Conservation (phyloP, 768 basidiomycete species). For the Jaapia argillacea region DNA sequence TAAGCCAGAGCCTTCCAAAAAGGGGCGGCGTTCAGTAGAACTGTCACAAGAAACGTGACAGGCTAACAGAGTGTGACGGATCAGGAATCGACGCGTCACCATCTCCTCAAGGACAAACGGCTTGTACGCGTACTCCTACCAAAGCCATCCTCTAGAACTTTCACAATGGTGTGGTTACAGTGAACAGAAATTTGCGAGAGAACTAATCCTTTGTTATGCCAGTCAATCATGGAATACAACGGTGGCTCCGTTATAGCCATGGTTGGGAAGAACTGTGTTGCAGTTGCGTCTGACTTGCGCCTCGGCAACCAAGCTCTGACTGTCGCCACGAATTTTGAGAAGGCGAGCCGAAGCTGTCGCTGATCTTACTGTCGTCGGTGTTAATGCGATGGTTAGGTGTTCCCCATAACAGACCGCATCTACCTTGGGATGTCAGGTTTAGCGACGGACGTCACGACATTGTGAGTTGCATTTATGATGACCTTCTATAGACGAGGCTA, state of each 20-base stretch:
- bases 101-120: no score
- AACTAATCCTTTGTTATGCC: no score
- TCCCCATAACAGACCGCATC: slow-evolving; percentile 87
- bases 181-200: no score
- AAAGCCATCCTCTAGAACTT: no score
- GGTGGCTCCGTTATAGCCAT: slow-evolving; percentile 99
- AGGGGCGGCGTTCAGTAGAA: no score
- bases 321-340: slow-evolving; percentile 89
- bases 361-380: not conserved
- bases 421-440: slow-evolving; percentile 89
- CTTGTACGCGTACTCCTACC: no score
- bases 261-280: slow-evolving; percentile 98
- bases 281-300: slow-evolving; percentile 92
- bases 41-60: no score
- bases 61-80: no score
- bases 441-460: slow-evolving; percentile 85
- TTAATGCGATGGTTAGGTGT: slow-evolving; percentile 49
- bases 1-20: no score
- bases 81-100: no score
- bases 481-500: not conserved
- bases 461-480: slow-evolving; percentile 38
- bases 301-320: slow-evolving; percentile 82
- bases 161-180: no score
- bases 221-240: slow-evolving; percentile 91
- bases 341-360: slow-evolving; percentile 40